Base-by-base conservation (phyloP, 164 flowering plant species). In the Brasenia schreberi region DNA sequence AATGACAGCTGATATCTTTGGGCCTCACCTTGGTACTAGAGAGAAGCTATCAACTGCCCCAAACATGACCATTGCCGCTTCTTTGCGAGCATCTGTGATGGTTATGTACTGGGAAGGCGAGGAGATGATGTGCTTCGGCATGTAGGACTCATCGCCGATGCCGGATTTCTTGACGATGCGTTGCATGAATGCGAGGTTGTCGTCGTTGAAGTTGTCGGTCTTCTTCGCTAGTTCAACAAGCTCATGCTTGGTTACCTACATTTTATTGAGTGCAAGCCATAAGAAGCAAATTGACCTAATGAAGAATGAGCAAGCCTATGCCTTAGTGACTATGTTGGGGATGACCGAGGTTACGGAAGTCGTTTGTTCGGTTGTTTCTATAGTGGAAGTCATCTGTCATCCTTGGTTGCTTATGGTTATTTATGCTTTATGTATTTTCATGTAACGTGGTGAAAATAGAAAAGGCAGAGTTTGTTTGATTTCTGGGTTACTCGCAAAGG, bases 91-190 rank as follows among this genome's bases (percentile, higher is more conserved):
- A 4, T 82, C 82, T 45, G 77, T 79, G 0, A 89, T 74, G 27
- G 70, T 70, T 42, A 42, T 73, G 19, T 56, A 70, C 72, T 80
- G 66, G 3, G 79, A 78, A 0, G 82, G 85, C 0, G 39, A 69
- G 65, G 85, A 81, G 7, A 60, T 60, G 0, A 87, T 66, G 6
- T 70, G 27, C 67, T 68, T 77, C 7, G 96, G 92, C 61, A 85
- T 14, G 79, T 80, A 85, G 59, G 82, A 83, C 65, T 87, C 84
- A 3, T 87, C 88, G 10, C 96, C 96, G 11, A 87, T 75, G 44
- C 90, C 90, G 0, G 90, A 84, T 16, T 68, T 71, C 72, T 81
- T 71, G 23, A 87, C 83, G 14, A 73, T 76, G 18, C 70, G 69
- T 2, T 68, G 66, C 74, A 85, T 85, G 62, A 78, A 83, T 17